These are phyloP conservation scores for Helotiales sp. DNA, from an alignment of 2,329 filamentous ascomycete genomes.

Conservation along the genomic window DNA sequence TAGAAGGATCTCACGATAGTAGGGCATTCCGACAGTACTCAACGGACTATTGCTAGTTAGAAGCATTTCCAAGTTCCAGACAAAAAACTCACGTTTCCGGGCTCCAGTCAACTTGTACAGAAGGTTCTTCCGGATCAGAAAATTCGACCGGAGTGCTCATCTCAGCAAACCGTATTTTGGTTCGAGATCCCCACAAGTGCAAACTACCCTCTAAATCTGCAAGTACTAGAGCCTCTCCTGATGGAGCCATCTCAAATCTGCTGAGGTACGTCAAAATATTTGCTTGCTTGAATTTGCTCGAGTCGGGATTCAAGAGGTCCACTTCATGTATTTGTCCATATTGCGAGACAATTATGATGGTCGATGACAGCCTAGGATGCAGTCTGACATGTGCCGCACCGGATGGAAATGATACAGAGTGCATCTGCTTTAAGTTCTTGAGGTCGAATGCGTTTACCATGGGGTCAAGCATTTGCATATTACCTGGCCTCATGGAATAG, in stretches of 20 bases:
- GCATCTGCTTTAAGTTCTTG: constrained; percentile 83
- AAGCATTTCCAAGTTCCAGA: not conserved
- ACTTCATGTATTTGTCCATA: constrained; percentile 93
- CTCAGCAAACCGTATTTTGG: constrained; percentile 69
- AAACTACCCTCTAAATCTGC: constrained; percentile 65
- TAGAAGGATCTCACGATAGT: constrained; percentile 83
- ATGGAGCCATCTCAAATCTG: constrained; percentile 67
- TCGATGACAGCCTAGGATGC: constrained; percentile 94
- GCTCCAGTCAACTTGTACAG: constrained; percentile 58
- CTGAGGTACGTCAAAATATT: constrained; percentile 61
- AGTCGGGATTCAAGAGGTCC: constrained; percentile 78
- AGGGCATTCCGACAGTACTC: constrained; percentile 86
- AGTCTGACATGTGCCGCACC: constrained; percentile 94
- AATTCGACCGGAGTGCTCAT: constrained; percentile 68
- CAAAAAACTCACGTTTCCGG: constrained; percentile 60
- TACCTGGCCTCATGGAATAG: constrained; percentile 79
- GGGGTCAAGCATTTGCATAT: constrained; percentile 81
- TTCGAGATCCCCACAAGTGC: constrained; percentile 63
- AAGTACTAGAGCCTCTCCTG: constrained; percentile 68
- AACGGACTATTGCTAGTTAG: constrained; percentile 58
- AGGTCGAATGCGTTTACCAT: constrained; percentile 95
- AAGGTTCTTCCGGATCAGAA: constrained; percentile 55
- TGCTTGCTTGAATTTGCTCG: constrained; percentile 66
- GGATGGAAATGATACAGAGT: constrained; percentile 88
- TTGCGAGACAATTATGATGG: constrained; percentile 89